Evolutionary conservation across 179 eudicot genomes (phyloP), one percentile per base, ranked within the genome.

Genomic region (Camellia oleifera): DNA sequence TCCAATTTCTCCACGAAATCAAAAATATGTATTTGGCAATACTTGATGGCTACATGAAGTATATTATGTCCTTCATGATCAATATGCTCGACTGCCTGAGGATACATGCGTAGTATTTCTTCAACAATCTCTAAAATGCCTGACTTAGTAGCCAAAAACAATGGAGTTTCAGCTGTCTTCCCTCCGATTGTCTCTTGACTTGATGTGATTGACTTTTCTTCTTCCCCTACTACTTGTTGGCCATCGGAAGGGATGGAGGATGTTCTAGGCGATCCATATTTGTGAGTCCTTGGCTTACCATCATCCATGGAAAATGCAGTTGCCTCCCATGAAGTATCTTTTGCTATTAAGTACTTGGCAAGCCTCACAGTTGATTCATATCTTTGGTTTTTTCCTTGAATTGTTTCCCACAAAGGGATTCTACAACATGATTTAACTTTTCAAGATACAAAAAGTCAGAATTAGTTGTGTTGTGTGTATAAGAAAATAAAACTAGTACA

Each of bases 101-200:
- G 74, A 71, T 17, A 50, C 20, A 0, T 6, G 4, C 44, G n/a
- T 3, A 71, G 58, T n/a, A 71, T 71, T n/a, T 71, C 57, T n/a
- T 71, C 40, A 18, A 71, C 74, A 50, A 71, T 71, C 74, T 65
- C 69, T 26, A 9, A 20, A 23, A 65, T 65, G 11, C 69, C 69
- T 20, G 42, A 20, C 5, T 65, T 26, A 2, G 69, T 26, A 6
- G 69, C 69, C 69, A 65, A 8, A 20, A 65, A 65, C 1, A 65
- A 4, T 26, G 69, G 69, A 11, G 69, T 65, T 23, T 65, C 69
- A 9, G 69, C 69, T 0, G 26, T 5, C 23, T 61, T 7, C 44
- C 5, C 44, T 11, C 11, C 2, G 13, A 0, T 64, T 2, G 42
- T 65, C 10, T 1, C 14, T 6, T 65, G 44, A 23, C 42, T 23